phyloP scores from a whole-genome alignment of 176 grass and related monocot species.

The Triticum turgidum region DNA sequence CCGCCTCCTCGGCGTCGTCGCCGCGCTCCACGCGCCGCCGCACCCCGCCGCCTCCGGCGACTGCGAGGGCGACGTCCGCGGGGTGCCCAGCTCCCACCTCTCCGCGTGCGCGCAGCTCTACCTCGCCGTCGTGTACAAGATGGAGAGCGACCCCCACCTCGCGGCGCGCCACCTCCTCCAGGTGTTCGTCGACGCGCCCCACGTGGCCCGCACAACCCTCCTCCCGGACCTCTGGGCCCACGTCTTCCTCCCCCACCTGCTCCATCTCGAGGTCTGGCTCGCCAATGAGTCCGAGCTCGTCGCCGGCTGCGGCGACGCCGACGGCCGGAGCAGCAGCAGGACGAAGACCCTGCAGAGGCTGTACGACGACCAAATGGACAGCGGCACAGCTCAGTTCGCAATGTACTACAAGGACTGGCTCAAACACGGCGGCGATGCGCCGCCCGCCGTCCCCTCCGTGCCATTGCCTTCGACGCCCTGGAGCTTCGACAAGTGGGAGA shows the following conservation, averaged over 20 bases:
- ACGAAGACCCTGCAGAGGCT: conserved; percentile 62
- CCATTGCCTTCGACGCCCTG: conserved; percentile 51
- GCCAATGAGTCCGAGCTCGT: conserved; percentile 56
- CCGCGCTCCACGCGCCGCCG: conserved; percentile 55
- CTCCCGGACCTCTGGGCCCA: conserved; percentile 94
- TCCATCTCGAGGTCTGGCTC: conserved; percentile 96
- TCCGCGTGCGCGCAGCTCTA: conserved; percentile 88
- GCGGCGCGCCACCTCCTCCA: conserved; percentile 84
- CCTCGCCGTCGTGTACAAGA: conserved; percentile 81
- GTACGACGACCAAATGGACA: conserved; percentile 86
- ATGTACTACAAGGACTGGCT: conserved; percentile 98
- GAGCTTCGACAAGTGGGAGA: conserved; percentile 20
- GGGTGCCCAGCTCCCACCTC: conserved; percentile 72
- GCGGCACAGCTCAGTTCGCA: conserved; percentile 76
- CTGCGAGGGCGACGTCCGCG: conserved; percentile 38
- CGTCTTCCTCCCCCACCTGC: conserved; percentile 88
- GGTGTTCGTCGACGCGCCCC: conserved; percentile 85
- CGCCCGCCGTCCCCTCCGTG: conserved; percentile 56
- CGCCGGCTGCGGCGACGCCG: conserved; percentile 24
- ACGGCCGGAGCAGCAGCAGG: conserved; percentile 39
- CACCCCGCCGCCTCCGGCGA: background rate
- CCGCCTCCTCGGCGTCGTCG: conserved; percentile 81
- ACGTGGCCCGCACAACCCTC: conserved; percentile 68
- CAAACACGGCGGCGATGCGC: conserved; percentile 50
- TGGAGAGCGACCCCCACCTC: conserved; percentile 74